Percentiles rank a stretch among this genome's conserved stretches.
Conservation (phyloP, 257 asterid species). For the Salvia hispanica region DNA sequence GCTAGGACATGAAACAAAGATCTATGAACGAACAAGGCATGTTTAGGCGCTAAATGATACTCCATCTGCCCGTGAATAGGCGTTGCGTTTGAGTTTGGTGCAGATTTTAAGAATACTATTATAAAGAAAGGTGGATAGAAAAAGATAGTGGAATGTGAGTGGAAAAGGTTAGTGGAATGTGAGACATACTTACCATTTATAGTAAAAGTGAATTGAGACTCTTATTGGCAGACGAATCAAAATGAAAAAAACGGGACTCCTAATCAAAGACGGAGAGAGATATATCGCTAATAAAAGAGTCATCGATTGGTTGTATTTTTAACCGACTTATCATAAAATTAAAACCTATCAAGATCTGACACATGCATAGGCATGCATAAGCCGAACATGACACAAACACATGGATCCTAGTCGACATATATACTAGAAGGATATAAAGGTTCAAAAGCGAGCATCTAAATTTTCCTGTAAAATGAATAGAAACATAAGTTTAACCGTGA, state of each 20-base stretch:
- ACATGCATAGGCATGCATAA: neutral
- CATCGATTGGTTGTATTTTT: neutral
- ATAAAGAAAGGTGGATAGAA: too few species aligned
- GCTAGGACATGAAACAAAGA: neutral
- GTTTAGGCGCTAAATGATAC: too few species aligned
- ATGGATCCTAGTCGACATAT: constrained; percentile 7
- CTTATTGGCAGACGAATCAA: too few species aligned
- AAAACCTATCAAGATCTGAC: neutral
- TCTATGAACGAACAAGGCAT: neutral
- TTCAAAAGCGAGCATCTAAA: neutral
- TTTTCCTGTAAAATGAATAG: neutral
- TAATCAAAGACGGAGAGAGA: too few species aligned
- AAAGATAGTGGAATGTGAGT: too few species aligned
- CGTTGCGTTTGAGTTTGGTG: too few species aligned
- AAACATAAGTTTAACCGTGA: neutral
- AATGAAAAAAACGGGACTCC: too few species aligned
- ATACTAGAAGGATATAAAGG: neutral
- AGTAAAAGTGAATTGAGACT: too few species aligned
- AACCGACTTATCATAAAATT: neutral
- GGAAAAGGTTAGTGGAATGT: too few species aligned
- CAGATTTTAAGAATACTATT: too few species aligned
- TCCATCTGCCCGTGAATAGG: too few species aligned
- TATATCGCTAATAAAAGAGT: neutral
- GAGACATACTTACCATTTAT: too few species aligned
- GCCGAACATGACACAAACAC: neutral